Evolutionary conservation across 345 rosid species (phyloP).

Genomic region (Euclidium syriacum): DNA sequence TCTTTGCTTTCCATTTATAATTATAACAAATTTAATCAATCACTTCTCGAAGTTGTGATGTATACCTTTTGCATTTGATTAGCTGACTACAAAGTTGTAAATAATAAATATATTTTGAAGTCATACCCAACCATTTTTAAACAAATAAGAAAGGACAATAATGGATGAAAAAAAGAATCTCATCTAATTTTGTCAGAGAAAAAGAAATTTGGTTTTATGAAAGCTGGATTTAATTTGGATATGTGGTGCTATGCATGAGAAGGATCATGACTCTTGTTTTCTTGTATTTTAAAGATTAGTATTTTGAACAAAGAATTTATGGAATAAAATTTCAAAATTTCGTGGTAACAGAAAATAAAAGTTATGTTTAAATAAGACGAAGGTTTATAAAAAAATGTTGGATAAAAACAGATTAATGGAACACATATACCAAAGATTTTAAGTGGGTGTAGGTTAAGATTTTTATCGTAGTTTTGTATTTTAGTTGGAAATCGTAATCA

Average conservation of each 20-base stretch:
- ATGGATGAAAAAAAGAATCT: not conserved
- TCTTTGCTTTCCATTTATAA: conserved; percentile 13
- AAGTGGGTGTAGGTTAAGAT: too few species aligned
- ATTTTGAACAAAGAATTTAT: too few species aligned
- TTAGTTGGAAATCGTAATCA: too few species aligned
- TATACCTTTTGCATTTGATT: conserved; percentile 1
- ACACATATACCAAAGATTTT: too few species aligned
- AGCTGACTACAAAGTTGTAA: not conserved
- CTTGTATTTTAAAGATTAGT: too few species aligned
- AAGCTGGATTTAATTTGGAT: not conserved
- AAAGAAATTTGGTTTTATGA: not conserved
- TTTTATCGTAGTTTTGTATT: too few species aligned
- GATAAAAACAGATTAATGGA: too few species aligned
- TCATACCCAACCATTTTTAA: conserved; percentile 1
- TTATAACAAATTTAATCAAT: not conserved
- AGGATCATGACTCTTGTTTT: too few species aligned
- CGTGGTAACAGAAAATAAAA: too few species aligned
- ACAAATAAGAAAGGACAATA: not conserved
- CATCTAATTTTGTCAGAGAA: not conserved
- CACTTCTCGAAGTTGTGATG: not conserved
- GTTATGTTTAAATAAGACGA: too few species aligned
- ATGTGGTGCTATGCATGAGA: not conserved
- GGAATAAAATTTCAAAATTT: too few species aligned
- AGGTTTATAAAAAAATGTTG: too few species aligned
- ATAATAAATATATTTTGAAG: not conserved